phyloP scores from a whole-genome alignment of 495 filamentous ascomycete genomes.

The Tricharina praecox region DNA sequence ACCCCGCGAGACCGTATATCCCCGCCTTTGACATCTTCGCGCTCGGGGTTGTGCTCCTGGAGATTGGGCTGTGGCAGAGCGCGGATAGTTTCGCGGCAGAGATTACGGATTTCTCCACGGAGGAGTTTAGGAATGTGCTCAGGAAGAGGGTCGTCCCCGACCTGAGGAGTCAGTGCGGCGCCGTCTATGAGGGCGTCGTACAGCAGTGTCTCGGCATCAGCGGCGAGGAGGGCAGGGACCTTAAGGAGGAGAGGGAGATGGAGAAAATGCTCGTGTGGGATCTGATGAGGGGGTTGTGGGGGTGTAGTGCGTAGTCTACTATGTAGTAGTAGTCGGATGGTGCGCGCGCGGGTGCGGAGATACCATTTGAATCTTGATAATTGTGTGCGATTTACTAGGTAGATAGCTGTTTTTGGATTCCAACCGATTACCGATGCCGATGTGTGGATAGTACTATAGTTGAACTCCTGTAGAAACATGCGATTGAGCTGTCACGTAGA shows the following conservation, averaged over 20 bases:
- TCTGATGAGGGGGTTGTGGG: neutral
- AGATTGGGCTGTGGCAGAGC: slow-evolving; percentile 28
- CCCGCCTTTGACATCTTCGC: slow-evolving; percentile 30
- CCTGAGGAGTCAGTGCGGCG: neutral
- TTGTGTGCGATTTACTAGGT: no score
- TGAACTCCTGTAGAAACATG: no score
- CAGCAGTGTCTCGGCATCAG: neutral
- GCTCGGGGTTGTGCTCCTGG: slow-evolving; percentile 29
- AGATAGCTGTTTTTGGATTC: no score
- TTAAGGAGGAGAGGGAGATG: neutral
- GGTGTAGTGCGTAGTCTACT: neutral
- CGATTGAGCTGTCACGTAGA: no score
- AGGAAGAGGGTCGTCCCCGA: neutral
- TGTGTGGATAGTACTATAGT: no score
- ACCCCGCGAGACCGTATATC: neutral
- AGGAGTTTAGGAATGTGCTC: neutral
- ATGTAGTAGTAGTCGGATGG: no score
- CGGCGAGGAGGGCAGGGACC: neutral
- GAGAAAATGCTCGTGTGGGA: slow-evolving; percentile 1
- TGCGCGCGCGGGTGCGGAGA: no score
- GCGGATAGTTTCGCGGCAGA: neutral
- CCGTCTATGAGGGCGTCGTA: slow-evolving; percentile 1
- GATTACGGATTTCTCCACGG: neutral
- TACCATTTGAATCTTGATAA: no score
- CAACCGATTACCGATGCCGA: no score